Conservation (phyloP, 2,329 filamentous ascomycete species). For the Sporothrix humicola region DNA sequence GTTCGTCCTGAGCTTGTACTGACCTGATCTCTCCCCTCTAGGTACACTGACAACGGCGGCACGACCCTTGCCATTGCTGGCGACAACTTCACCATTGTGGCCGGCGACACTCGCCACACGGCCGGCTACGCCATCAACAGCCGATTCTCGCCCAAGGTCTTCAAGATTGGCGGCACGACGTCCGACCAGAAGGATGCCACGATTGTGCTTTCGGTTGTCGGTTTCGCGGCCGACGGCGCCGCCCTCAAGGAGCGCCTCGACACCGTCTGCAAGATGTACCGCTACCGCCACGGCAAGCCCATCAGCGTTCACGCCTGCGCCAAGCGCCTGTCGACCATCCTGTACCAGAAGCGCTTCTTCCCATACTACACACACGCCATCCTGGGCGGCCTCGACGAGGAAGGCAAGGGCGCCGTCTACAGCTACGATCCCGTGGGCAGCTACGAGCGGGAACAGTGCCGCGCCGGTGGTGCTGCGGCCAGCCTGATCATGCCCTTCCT, state of each 20-base stretch:
- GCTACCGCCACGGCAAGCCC: constrained; percentile 94
- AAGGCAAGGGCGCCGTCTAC: constrained; percentile 92
- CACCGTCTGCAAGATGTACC: constrained; percentile 97
- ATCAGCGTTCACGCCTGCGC: constrained; percentile 95
- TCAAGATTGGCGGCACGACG: constrained; percentile 92
- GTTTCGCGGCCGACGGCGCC: constrained; percentile 92
- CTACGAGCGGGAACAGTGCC: constrained; percentile 96
- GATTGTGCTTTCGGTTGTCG: constrained; percentile 90
- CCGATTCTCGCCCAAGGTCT: constrained; percentile 92
- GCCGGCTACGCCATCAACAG: constrained; percentile 99
- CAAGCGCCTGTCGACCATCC: constrained; percentile 90
- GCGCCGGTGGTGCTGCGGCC: constrained; percentile 88
- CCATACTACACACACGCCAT: constrained; percentile 98
- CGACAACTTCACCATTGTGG: constrained; percentile 92
- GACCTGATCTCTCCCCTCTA: constrained; percentile 45
- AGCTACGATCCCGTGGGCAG: constrained; percentile 97
- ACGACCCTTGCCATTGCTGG: constrained; percentile 95
- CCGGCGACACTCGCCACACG: constrained; percentile 94
- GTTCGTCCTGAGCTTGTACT: neutral
- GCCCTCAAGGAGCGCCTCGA: constrained; percentile 94
- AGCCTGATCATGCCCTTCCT: constrained; percentile 98
- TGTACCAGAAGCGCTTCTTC: constrained; percentile 98
- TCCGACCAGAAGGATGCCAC: constrained; percentile 82
- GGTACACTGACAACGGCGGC: constrained; percentile 97
- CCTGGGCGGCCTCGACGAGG: constrained; percentile 89